Evolutionary conservation across 129 eudicot species (phyloP), one percentile per base, ranked within the genome.

Genomic region (Pittosporum tobira): DNA sequence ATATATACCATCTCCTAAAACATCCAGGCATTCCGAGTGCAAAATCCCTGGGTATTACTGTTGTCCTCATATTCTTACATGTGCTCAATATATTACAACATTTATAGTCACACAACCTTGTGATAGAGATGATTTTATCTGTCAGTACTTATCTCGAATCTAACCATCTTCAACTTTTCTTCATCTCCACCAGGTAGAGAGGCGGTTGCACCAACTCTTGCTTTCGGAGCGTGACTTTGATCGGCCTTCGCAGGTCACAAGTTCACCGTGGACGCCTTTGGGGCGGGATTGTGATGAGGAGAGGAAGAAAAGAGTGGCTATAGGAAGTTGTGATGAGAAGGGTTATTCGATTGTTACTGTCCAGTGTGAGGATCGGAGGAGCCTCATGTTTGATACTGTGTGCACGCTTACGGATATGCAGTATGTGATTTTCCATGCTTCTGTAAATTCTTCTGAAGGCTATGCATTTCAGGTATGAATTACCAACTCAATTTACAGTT

Each of bases 381-480:
- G 87, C 70, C 84, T 86, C 10, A 76, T 86, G 79, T 86, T 86
- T 59, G 95, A 82, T 55, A 77, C 90, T 0, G 84, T 82, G 21
- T 86, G 95, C 66, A 86, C 95, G 0, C 95, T 86, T 36, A 68
- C 72, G 0, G 95, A 86, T 42, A 76, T 86, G 90, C 87, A 79
- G 24, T 86, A 82, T 34, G 82, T 74, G 25, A 82, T 86, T 3
- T 77, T 74, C 30, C 95, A 86, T 66, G 95, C 90, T 60, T 82
- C 90, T 29, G 73, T 86, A 9, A 71, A 74, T 69, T 73, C 87
- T 58, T 76, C 64, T 59, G 77, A 75, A 22, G 95, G 82, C 34
- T 66, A 59, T 69, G 90, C 95, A 20, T 79, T 76, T 76, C 90
- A 82, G 76, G 95, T 85, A 65, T 48, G 40, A 42, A 13, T 12